Conservation (phyloP, 352 stramenopile species). For the Phytopythium mirpurense region DNA sequence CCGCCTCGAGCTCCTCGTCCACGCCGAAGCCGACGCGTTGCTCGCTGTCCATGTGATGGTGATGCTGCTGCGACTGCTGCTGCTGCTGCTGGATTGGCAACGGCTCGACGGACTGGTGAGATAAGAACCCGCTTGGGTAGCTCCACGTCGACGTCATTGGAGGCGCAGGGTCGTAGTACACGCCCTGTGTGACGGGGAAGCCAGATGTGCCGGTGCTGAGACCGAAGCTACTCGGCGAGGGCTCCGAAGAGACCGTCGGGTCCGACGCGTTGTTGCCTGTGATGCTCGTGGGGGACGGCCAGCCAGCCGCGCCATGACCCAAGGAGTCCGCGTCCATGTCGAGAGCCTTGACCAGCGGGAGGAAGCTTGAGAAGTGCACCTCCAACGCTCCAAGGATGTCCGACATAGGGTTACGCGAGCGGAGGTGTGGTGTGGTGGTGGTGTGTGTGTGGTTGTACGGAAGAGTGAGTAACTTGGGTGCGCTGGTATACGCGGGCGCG, state of each 20-base stretch:
- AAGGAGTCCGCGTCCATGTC: constrained; percentile 14
- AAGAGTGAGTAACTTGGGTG: constrained; percentile 4
- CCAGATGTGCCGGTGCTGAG: constrained; percentile 12
- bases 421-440: too few relatives aligned
- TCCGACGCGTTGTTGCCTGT: not conserved
- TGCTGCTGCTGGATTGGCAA: constrained; percentile 24
- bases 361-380: constrained; percentile 37
- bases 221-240: constrained; percentile 8
- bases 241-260: not conserved
- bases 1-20: constrained; percentile 31
- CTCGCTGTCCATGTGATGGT: not conserved
- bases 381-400: constrained; percentile 6
- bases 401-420: constrained; percentile 4
- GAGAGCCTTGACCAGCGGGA: constrained; percentile 30
- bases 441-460: not conserved
- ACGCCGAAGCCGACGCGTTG: constrained; percentile 3
- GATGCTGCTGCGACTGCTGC: constrained; percentile 21
- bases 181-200: not conserved
- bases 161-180: not conserved
- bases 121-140: constrained; percentile 12
- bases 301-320: constrained; percentile 3
- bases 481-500: not conserved
- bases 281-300: constrained; percentile 24
- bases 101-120: constrained; percentile 17
- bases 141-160: constrained; percentile 10